phyloP scores from a whole-genome alignment of 2,329 filamentous ascomycete species.

The Aspergillus oerlinghausenensis region DNA sequence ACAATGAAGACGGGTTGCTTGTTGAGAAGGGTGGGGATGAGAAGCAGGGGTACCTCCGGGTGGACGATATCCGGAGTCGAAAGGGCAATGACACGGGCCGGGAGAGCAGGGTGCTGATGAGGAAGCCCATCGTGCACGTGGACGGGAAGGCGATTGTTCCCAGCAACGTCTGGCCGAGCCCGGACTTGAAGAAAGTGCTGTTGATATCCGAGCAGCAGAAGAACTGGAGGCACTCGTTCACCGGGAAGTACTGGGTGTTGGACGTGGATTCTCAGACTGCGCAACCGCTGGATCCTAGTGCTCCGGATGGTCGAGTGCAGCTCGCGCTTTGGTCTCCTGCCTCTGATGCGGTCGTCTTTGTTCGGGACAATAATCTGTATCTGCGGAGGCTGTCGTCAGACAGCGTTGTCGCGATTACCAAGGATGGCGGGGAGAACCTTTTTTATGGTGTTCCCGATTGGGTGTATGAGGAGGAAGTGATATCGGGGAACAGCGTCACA shows the following conservation, averaged over 20 bases:
- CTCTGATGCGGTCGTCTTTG: conserved; percentile 85
- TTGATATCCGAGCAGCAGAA: conserved; percentile 66
- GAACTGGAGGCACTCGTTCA: conserved; percentile 89
- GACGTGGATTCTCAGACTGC: conserved; percentile 76
- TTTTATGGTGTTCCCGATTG: conserved; percentile 98
- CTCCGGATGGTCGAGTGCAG: conserved; percentile 65
- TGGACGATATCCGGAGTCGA: conserved; percentile 73
- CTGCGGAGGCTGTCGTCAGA: conserved; percentile 63
- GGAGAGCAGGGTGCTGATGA: conserved; percentile 69
- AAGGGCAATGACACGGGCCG: conserved; percentile 42
- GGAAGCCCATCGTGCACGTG: conserved; percentile 59
- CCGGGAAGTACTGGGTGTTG: conserved; percentile 83
- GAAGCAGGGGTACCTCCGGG: conserved; percentile 71
- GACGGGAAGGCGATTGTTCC: conserved; percentile 55
- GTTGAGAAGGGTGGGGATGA: conserved; percentile 60
- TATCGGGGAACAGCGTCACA: conserved; percentile 72
- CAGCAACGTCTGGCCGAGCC: conserved; percentile 66
- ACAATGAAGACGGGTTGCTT: conserved; percentile 68
- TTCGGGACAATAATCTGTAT: conserved; percentile 84
- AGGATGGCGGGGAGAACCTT: conserved; percentile 77
- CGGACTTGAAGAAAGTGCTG: conserved; percentile 79
- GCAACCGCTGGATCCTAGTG: conserved; percentile 69
- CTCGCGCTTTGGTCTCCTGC: conserved; percentile 85
- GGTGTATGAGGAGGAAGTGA: conserved; percentile 90
- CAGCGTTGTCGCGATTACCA: conserved; percentile 68